These are phyloP conservation scores for Meira nashicola DNA, from an alignment of 1,284 basidiomycete species.

Conservation along the genomic window DNA sequence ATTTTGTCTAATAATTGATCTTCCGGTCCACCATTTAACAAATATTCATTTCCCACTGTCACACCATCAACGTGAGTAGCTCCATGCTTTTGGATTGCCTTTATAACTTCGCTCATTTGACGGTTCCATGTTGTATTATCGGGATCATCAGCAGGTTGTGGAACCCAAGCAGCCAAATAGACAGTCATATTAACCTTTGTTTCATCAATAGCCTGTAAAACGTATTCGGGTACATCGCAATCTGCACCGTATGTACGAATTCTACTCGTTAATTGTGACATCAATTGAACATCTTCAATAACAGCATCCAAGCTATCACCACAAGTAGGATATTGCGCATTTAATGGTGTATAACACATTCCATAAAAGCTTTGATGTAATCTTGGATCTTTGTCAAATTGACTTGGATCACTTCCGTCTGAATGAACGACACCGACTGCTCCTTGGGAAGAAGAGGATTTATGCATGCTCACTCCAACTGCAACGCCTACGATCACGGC, in stretches of 20 bases:
- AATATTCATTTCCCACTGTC: slow-evolving; percentile 58
- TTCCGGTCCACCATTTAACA: slow-evolving; percentile 27
- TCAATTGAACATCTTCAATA: slow-evolving; percentile 56
- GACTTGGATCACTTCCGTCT: slow-evolving; percentile 62
- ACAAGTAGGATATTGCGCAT: slow-evolving; percentile 52
- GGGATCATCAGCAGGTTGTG: slow-evolving; percentile 54
- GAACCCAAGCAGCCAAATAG: slow-evolving; percentile 72
- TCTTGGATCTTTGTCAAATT: slow-evolving; percentile 62
- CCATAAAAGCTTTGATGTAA: slow-evolving; percentile 64
- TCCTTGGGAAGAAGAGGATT: slow-evolving; percentile 4
- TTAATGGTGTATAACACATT: slow-evolving; percentile 39
- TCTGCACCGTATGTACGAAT: slow-evolving; percentile 55
- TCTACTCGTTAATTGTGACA: slow-evolving; percentile 52
- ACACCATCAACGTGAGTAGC: slow-evolving; percentile 71
- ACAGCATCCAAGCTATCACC: slow-evolving; percentile 55
- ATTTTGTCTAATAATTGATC: slow-evolving; percentile 64
- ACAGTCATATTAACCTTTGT: slow-evolving; percentile 84
- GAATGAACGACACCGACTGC: slow-evolving; percentile 28
- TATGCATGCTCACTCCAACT: slow-evolving; percentile 24
- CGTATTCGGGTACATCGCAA: slow-evolving; percentile 59
- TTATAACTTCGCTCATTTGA: slow-evolving; percentile 66
- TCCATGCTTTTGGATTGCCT: slow-evolving; percentile 73
- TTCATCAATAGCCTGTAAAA: slow-evolving; percentile 73
- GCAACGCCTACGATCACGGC: slow-evolving; percentile 23
- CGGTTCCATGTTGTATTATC: slow-evolving; percentile 66